Evolutionary conservation across 805 yeast species (phyloP), one percentile per base, ranked within the genome.

Genomic region (Ogataea henricii): DNA sequence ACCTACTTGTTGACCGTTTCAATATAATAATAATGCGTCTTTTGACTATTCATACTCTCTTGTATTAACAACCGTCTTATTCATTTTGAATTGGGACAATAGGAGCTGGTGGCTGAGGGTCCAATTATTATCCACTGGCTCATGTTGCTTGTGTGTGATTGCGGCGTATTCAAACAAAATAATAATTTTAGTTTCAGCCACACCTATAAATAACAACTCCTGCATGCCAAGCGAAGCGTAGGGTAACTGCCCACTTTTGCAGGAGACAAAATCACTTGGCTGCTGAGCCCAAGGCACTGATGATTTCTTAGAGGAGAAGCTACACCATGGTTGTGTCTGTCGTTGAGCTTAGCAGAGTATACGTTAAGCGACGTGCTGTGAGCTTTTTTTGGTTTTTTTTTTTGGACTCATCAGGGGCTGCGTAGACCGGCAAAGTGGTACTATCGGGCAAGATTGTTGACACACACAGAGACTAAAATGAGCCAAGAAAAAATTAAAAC

Each of bases 181-280:
- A n/a, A n/a, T n/a, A n/a, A n/a, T n/a, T n/a, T n/a, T n/a, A n/a
- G 39, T 32, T 40, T 35, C 39, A 33, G 49, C 42, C 42, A 39
- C 42, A 39, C 33, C 34, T 36, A 39, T 16, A 39, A 39, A 39
- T 39, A 39, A 27, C 25, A 18, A 17, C 6, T 9, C 18, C 10
- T 25, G 40, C 30, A n/a, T 32, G 40, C 40, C 21, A 37, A 23
- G 20, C 30, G 30, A 23, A 25, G 3, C 12, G 20, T 25, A 25
- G 30, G 42, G 32, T 39, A 17, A 39, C 30, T 23, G 41, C 41
- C 41, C 41, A 25, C 18, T 36, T 36, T n/a, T 36, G 9, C 34
- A 14, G 17, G 34, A 30, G 6, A 6, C 25, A 6, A 22, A 22
- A 8, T 6, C 8, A 22, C 8, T 8, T 8, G 25, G 25, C 6